Percentiles rank a stretch among this genome's conserved stretches.
Evolutionary conservation across 305 asterid genomes (phyloP).

Genomic region (Coffea humblotiana): DNA sequence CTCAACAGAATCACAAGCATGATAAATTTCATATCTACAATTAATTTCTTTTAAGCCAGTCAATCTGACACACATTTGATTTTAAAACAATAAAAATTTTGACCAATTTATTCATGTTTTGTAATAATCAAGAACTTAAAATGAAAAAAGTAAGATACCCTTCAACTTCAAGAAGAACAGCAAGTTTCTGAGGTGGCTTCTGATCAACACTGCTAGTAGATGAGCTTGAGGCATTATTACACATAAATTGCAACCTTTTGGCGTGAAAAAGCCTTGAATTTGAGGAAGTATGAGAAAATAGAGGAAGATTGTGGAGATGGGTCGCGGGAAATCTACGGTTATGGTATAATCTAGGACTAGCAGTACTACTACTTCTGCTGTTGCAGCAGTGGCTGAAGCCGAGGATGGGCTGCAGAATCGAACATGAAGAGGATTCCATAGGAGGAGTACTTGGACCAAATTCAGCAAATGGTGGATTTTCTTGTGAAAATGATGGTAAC

Average conservation of each 20-base stretch:
- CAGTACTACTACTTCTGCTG: conserved; percentile 14
- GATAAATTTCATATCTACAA: too few relatives aligned
- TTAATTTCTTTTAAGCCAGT: not conserved
- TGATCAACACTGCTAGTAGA: conserved; percentile 30
- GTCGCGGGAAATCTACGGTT: conserved; percentile 10
- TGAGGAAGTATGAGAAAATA: conserved; percentile 26
- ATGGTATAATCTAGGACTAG: conserved; percentile 18
- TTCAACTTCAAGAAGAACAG: conserved; percentile 86
- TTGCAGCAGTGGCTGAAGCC: conserved; percentile 29
- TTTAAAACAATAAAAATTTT: too few relatives aligned
- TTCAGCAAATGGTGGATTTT: not conserved
- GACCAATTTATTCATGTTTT: not conserved
- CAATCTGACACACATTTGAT: not conserved
- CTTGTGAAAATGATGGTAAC: too few relatives aligned
- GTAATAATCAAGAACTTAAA: not conserved
- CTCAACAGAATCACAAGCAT: not conserved
- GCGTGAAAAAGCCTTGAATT: conserved; percentile 22
- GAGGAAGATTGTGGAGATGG: conserved; percentile 24
- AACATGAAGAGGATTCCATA: conserved; percentile 50
- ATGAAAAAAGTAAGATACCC: conserved; percentile 45
- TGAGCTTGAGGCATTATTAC: conserved; percentile 30
- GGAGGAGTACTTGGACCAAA: not conserved
- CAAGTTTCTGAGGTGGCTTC: conserved; percentile 46
- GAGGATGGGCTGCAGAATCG: conserved; percentile 28
- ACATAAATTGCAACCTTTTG: conserved; percentile 38